Percentiles rank a stretch among this genome's conserved stretches.
These are phyloP conservation scores for Blumeriella jaapii DNA, from an alignment of 2,329 filamentous ascomycete species.

Conservation along the genomic window DNA sequence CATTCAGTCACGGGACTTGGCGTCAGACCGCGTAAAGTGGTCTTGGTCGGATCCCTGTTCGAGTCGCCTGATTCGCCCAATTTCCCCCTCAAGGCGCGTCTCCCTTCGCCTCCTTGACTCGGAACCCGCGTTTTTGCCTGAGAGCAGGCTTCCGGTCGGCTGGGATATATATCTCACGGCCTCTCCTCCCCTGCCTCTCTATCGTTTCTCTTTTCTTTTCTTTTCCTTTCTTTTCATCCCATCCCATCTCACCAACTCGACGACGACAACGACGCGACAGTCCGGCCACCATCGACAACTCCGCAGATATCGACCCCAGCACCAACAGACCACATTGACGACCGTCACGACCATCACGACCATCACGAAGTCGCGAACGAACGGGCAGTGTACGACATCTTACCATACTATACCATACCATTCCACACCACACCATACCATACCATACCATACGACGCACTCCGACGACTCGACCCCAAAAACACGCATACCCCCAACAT, in stretches of 20 bases:
- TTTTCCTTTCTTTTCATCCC: constrained; percentile 6
- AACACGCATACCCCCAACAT: constrained; percentile 14
- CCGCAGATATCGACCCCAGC: not conserved
- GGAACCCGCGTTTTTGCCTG: constrained; percentile 10
- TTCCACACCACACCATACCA: constrained; percentile 2
- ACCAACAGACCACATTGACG: not conserved
- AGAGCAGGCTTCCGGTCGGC: constrained; percentile 2
- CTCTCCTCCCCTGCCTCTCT: constrained; percentile 7
- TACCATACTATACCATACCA: not conserved
- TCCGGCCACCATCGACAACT: constrained; percentile 1
- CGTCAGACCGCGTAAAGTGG: not conserved
- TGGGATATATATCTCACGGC: constrained; percentile 12
- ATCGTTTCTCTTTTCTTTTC: constrained; percentile 6
- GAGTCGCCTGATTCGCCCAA: constrained; percentile 2
- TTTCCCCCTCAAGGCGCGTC: constrained; percentile 9
- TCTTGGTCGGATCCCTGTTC: not conserved
- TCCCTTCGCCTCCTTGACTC: constrained; percentile 7
- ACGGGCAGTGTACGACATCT: not conserved
- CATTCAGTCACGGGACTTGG: not conserved
- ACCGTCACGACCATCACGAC: not conserved
- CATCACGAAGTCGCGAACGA: not conserved
- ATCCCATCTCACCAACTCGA: too few species aligned
- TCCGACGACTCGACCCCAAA: constrained; percentile 8
- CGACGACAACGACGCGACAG: too few species aligned
- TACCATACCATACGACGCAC: too few species aligned